Evolutionary conservation across 176 grass and related monocot genomes (phyloP).

Genomic region (Calamus simplicifolius): DNA sequence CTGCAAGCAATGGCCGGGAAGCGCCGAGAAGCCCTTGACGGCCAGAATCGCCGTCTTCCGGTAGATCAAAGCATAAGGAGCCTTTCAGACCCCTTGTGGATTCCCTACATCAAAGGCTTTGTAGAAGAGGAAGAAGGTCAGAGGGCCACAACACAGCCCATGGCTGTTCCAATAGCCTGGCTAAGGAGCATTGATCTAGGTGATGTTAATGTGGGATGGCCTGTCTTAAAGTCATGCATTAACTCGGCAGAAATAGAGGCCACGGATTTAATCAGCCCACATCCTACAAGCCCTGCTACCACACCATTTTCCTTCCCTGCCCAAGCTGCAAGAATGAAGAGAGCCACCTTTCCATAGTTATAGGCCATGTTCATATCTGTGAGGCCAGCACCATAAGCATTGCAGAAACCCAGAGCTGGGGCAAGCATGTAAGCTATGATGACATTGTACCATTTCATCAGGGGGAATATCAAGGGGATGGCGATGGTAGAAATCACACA

Average conservation of each 20-base stretch:
- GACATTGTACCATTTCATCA: no score
- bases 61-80: conserved; percentile 91
- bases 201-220: conserved; percentile 86
- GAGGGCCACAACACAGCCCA: conserved; percentile 78
- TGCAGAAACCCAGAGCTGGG: conserved; percentile 99
- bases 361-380: conserved; percentile 99
- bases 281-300: conserved; percentile 76
- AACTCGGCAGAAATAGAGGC: conserved; percentile 86
- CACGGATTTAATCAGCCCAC: conserved; percentile 84
- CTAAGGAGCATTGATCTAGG: conserved; percentile 82
- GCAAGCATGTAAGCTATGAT: no score
- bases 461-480: no score
- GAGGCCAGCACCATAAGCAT: conserved; percentile 86
- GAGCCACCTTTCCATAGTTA: conserved; percentile 84
- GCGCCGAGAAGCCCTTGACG: conserved; percentile 84
- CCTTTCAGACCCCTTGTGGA: conserved; percentile 84
- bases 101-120: conserved; percentile 94
- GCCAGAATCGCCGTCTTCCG: conserved; percentile 97
- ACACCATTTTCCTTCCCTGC: conserved; percentile 81
- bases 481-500: no score
- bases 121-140: conserved; percentile 93
- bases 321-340: conserved; percentile 83
- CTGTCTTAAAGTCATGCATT: conserved; percentile 98
- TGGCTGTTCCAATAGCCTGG: conserved; percentile 86
- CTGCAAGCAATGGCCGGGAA: conserved; percentile 76